A percentile compares a stretch with the other conserved stretches of the same genome.
These are phyloP conservation scores for Boletus rufocinnamomeus DNA, from an alignment of 768 basidiomycete species.

Conservation along the genomic window DNA sequence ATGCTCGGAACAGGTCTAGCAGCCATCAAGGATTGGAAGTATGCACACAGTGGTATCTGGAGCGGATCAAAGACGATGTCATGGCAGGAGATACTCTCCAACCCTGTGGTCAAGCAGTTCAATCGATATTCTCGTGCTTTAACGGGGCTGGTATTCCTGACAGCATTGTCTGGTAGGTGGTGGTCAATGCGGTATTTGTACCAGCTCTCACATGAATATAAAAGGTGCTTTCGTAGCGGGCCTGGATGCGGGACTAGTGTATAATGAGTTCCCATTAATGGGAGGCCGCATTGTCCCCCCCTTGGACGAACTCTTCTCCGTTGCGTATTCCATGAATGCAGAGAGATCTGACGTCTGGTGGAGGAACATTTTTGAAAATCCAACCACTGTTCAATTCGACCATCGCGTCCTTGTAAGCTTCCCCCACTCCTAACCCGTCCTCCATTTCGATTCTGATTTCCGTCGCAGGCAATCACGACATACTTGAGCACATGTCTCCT, in stretches of 20 bases:
- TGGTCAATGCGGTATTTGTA: not conserved
- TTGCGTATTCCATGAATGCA: conserved; percentile 65
- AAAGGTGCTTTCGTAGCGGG: conserved; percentile 98
- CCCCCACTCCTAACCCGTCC: not conserved
- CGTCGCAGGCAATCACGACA: conserved; percentile 76
- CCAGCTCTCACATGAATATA: conserved; percentile 2
- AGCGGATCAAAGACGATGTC: conserved; percentile 48
- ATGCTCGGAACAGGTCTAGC: conserved; percentile 84
- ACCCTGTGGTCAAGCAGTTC: conserved; percentile 60
- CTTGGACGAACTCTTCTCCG: conserved; percentile 74
- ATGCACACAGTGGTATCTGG: conserved; percentile 57
- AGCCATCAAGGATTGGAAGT: conserved; percentile 79
- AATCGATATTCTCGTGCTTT: conserved; percentile 59
- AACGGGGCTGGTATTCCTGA: conserved; percentile 82
- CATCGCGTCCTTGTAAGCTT: conserved; percentile 84
- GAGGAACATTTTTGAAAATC: conserved; percentile 97
- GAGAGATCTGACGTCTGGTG: conserved; percentile 86
- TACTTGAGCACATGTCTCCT: conserved; percentile 69
- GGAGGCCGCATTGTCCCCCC: conserved; percentile 86
- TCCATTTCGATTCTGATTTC: not conserved
- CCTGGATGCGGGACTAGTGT: conserved; percentile 93
- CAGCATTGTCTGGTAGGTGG: conserved; percentile 82
- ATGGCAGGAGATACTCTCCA: conserved; percentile 51
- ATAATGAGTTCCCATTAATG: conserved; percentile 99
- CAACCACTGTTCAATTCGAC: conserved; percentile 96